Base-by-base conservation (phyloP, 169 alveolate species). In the Eimeria brunetti region DNA sequence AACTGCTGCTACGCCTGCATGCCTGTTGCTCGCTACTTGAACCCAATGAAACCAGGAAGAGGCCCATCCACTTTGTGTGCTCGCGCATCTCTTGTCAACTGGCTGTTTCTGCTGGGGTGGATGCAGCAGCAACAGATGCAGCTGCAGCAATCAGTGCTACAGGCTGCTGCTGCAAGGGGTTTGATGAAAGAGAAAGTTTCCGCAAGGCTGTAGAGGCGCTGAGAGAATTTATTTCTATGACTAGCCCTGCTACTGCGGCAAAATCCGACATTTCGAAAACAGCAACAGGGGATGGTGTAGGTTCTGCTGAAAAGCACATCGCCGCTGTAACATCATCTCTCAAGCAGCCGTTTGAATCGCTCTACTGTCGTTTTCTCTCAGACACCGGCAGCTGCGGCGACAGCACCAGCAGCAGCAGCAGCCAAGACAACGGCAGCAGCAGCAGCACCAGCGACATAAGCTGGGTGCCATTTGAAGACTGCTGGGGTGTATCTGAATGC, bases 401-500 rank as follows among this genome's bases (percentile, higher is more conserved):
- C 86, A 76, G 86, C 80, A 80, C 46, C 71, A 44, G 44, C 75
- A 51, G n/a, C 80, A 80, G 67, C 71, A 44, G 44, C 75, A 51
- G n/a, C 75, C 33, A 18, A 7, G n/a, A 56, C 80, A 38, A 1
- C 14, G 22, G 90, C 64, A 41, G 11, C 16, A 41, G 83, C 81
- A 33, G 44, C 14, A 38, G 0, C 49, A 16, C 81, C 64, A 85
- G 33, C 69, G 33, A 16, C 7, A 85, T 49, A 44, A 85, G 81
- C 81, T 85, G 92, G 92, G 67, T 24, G 2, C 81, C 92, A 41
- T 85, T 85, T 41, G 92, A 85, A 53, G 92, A 85, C 80, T 85
- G 92, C 20, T 85, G 92, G 92, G 92, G 92, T 38, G 81, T 62
- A 30, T 38, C 92, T 24, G 92, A 60, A 24, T 85, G 92, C 64